Evolutionary conservation across 2,329 filamentous ascomycete species (phyloP).

Genomic region (Septoria petroselini): DNA sequence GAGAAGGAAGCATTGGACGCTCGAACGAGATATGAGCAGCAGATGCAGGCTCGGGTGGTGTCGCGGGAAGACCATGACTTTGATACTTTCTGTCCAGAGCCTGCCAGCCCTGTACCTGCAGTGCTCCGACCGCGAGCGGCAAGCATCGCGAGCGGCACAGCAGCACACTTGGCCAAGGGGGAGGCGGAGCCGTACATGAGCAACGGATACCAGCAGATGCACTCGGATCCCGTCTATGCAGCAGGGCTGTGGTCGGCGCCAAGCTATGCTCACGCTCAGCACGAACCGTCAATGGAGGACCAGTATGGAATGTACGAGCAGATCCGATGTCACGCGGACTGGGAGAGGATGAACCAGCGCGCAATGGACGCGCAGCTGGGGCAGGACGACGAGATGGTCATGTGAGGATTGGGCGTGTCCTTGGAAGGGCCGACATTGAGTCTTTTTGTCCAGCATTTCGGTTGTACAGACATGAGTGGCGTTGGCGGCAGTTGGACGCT

Average conservation of each 20-base stretch:
- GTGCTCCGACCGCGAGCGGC: conserved; percentile 33
- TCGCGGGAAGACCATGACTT: conserved; percentile 28
- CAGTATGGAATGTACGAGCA: conserved; percentile 64
- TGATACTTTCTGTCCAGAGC: conserved; percentile 29
- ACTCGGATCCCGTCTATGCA: conserved; percentile 66
- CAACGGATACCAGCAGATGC: conserved; percentile 67
- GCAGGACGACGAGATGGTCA: conserved; percentile 35
- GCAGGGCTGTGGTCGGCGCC: conserved; percentile 43
- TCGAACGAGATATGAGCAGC: conserved; percentile 55
- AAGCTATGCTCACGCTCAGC: conserved; percentile 36
- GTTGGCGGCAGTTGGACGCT: not conserved
- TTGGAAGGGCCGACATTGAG: not conserved
- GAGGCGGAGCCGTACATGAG: conserved; percentile 77
- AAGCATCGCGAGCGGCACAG: conserved; percentile 28
- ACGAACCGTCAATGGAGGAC: conserved; percentile 57
- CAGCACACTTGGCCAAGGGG: conserved; percentile 21
- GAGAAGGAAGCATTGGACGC: conserved; percentile 56
- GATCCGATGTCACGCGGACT: conserved; percentile 50
- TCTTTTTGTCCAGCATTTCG: not conserved
- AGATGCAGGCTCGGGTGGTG: conserved; percentile 19
- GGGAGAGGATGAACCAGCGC: conserved; percentile 36
- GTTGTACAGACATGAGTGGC: not conserved
- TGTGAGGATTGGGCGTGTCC: conserved; percentile 22
- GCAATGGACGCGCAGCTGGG: conserved; percentile 22
- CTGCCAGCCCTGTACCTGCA: conserved; percentile 32